Base-by-base conservation (phyloP, 2,329 filamentous ascomycete species). In the Fusarium buxicola region DNA sequence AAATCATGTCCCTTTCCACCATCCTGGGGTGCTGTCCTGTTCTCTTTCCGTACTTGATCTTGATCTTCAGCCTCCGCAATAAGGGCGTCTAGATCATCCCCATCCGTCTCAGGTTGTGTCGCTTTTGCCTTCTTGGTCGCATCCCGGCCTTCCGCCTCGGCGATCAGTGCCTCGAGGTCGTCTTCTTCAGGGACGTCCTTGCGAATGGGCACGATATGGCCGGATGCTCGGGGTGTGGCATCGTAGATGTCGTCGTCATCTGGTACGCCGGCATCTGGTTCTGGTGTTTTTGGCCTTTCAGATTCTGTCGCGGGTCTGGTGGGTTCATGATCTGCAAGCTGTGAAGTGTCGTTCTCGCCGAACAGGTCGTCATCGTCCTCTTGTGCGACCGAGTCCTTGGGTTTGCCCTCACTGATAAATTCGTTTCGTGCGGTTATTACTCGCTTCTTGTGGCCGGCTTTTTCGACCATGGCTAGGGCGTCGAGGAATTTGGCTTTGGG, bases 401-500 rank as follows among this genome's bases (percentile, higher is more conserved):
- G 86, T 65, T 85, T 90, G 8, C 84, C 81, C 74, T 96, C 91
- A 54, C 94, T 86, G 65, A 98, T 94, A 91, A 92, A 96, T 62
- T 91, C 88, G 73, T 86, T 86, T 58, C 94, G 84, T 78, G 89
- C 90, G 28, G 86, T 84, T 63, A 91, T 86, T 74, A 98, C 84
- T 12, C 84, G 82, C 73, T 91, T 94, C 69, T 90, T 92, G 76
- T 97, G 95, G 2, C 95, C 95, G 1, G 92, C 83, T 77, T 96
- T 97, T 75, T 99, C 95, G 3, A 98, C 92, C 81, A 98, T 97
- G 34, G 84, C 80, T 7, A 98, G 81, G 3, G 91, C 95, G 71
- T 99, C 95, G 43, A 91, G 85, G 72, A 99, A 99, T 72, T 93
- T 94, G 6, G 94, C 95, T 72, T 96, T 93, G 11, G 95, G 95